A percentile compares a stretch with the other conserved stretches of the same genome.
Evolutionary conservation across 2,329 filamentous ascomycete species (phyloP).

Genomic region (Phyllosticta capitalensis): DNA sequence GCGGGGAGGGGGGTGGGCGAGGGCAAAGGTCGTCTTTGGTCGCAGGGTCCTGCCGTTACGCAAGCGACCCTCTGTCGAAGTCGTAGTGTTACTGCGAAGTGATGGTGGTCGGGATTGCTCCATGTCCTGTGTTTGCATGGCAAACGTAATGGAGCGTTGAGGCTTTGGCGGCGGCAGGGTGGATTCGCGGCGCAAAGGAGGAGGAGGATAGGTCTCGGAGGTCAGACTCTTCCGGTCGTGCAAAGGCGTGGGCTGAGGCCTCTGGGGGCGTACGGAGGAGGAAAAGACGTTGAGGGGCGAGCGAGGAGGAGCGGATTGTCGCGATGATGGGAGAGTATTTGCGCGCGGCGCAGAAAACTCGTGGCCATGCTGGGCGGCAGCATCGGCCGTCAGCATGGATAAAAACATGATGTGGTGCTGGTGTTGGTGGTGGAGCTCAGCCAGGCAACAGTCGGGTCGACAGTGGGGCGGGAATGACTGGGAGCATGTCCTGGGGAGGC

Average conservation of each 20-base stretch:
- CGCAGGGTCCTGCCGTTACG: slow-evolving; percentile 39
- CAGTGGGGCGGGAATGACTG: not conserved
- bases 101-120: slow-evolving; percentile 12
- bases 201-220: slow-evolving; percentile 11
- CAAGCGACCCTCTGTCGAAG: slow-evolving; percentile 24
- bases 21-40: slow-evolving; percentile 53
- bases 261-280: slow-evolving; percentile 21
- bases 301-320: slow-evolving; percentile 22
- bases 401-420: slow-evolving; percentile 21
- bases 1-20: slow-evolving; percentile 58
- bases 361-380: slow-evolving; percentile 25
- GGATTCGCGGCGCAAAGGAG: slow-evolving; percentile 1
- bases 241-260: slow-evolving; percentile 13
- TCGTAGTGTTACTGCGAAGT: slow-evolving; percentile 5
- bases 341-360: slow-evolving; percentile 19
- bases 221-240: slow-evolving; percentile 4
- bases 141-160: slow-evolving; percentile 12
- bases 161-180: not conserved
- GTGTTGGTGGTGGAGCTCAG: not conserved
- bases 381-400: slow-evolving; percentile 29
- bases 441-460: not conserved
- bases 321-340: slow-evolving; percentile 13
- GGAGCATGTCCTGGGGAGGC: slow-evolving; percentile 1
- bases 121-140: slow-evolving; percentile 6
- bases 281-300: slow-evolving; percentile 27